A percentile compares a stretch with the other conserved stretches of the same genome.
These are phyloP conservation scores for Cyberlindnera misumaiensis DNA, from an alignment of 805 yeast genomes.

Conservation along the genomic window DNA sequence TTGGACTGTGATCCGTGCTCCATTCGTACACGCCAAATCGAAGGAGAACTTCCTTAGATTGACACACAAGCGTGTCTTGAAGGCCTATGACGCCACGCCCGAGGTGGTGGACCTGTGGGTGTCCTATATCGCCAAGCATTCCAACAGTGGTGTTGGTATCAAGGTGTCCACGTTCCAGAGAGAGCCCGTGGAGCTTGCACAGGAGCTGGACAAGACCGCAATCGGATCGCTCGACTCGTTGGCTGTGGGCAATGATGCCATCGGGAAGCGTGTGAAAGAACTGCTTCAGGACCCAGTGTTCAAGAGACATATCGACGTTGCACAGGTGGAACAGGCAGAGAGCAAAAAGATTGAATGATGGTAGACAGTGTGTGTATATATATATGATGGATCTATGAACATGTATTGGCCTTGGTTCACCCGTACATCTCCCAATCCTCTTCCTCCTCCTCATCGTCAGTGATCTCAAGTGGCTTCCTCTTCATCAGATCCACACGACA, in stretches of 20 bases:
- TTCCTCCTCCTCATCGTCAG: constrained; percentile 40
- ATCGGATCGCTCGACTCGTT: constrained; percentile 4
- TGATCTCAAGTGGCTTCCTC: constrained; percentile 32
- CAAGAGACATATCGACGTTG: constrained; percentile 35
- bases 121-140: constrained; percentile 67
- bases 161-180: constrained; percentile 58
- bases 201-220: constrained; percentile 29
- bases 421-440: constrained; percentile 82
- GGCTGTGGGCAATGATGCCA: constrained; percentile 10
- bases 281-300: constrained; percentile 67
- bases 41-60: constrained; percentile 91
- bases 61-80: constrained; percentile 68
- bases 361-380: neutral
- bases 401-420: neutral
- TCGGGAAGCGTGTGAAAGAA: constrained; percentile 52
- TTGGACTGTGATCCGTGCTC: constrained; percentile 91
- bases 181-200: constrained; percentile 41
- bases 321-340: constrained; percentile 9
- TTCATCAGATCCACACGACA: constrained; percentile 69
- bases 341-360: neutral
- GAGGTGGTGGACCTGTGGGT: constrained; percentile 80
- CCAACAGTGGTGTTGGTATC: constrained; percentile 77
- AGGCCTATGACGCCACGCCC: constrained; percentile 78
- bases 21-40: constrained; percentile 89
- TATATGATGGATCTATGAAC: constrained; percentile 16